Base-by-base conservation (phyloP, 305 asterid species). In the Solanum hybrid region DNA sequence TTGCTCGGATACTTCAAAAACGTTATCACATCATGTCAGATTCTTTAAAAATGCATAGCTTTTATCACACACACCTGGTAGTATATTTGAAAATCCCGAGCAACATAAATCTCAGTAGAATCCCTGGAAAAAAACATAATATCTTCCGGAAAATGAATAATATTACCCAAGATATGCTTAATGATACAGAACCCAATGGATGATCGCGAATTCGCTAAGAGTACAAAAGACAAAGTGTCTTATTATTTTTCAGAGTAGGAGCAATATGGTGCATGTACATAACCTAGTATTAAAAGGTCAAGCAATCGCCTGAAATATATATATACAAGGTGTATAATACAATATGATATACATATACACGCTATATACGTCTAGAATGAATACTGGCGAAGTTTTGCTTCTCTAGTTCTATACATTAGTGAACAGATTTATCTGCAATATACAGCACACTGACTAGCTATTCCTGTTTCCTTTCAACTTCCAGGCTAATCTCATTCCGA, bases 401-500 rank as follows among this genome's bases (percentile, higher is more conserved):
- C 71, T 4, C 29, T 82, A 35, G 26, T 81, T 42, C 85, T 78
- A 22, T 78, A 36, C 87, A 42, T 82, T 11, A 42, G 73, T 82
- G 87, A 11, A 16, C 5, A 4, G 75, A 84, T 84, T 31, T 51
- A 31, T 51, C 40, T 51, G n/a, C 26, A 34, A 86, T 24, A 85
- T 61, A 61, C 84, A 76, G 40, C 79, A 57, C 39, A 24, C 79
- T 3, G 80, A 82, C 90, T 78, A 90, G 77, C 92, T 94, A 96
- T 33, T 90, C 87, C 87, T 92, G 90, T 90, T 92, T 93, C 93
- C 93, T 93, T 92, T 95, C 98, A 92, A 97, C 98, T 94, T 95
- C 99, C 20, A 97, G 93, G 88, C 98, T 92, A 90, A 97, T 93
- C 95, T 97, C 99, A 90, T 97, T 97, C 57, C 99, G 98, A 18